These are phyloP conservation scores for Nemania sp. DNA, from an alignment of 2,329 filamentous ascomycete genomes.

Conservation along the genomic window DNA sequence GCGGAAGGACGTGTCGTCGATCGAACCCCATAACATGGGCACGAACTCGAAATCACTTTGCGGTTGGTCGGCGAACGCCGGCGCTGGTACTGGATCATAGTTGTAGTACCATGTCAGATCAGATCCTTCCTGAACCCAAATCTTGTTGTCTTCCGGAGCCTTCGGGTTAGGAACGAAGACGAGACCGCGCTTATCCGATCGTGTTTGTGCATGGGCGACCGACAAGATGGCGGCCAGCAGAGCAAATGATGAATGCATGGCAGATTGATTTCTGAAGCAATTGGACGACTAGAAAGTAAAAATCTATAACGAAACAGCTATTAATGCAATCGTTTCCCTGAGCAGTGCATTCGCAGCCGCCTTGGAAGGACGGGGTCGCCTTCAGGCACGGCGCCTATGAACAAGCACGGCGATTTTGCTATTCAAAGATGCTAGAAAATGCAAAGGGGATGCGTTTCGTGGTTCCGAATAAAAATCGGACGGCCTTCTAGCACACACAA, in stretches of 20 bases:
- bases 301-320: neutral
- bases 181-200: constrained; percentile 68
- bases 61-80: constrained; percentile 51
- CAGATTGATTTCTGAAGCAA: neutral
- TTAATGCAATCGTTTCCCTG: neutral
- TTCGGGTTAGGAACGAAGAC: constrained; percentile 64
- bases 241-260: constrained; percentile 27
- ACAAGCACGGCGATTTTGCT: neutral
- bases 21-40: constrained; percentile 77
- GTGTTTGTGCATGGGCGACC: constrained; percentile 32
- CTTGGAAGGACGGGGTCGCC: neutral
- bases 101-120: constrained; percentile 87
- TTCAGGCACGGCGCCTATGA: neutral
- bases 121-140: constrained; percentile 63
- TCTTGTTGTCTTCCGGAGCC: constrained; percentile 63
- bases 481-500: neutral
- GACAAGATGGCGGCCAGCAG: constrained; percentile 20
- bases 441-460: neutral
- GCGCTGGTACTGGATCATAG: constrained; percentile 64
- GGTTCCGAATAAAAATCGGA: neutral
- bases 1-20: constrained; percentile 63
- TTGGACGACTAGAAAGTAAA: neutral
- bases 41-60: constrained; percentile 72
- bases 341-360: neutral
- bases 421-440: neutral